Conservation (phyloP, 2,329 filamentous ascomycete species). For the Colletotrichum nymphaeae region DNA sequence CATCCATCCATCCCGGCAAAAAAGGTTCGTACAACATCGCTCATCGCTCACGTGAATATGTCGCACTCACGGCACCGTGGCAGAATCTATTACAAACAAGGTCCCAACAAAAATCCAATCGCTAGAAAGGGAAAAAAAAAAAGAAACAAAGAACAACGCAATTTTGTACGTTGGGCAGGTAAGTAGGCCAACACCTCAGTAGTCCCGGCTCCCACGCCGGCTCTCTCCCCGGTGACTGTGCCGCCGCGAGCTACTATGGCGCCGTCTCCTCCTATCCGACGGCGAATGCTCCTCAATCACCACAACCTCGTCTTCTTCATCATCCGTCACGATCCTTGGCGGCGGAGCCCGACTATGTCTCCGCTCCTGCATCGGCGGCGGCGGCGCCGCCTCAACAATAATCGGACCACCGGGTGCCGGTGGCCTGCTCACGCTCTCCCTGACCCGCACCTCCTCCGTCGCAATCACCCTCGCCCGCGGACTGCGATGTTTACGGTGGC, state of each 20-base stretch:
- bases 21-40: slow-evolving; percentile 5
- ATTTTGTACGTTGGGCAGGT: neutral
- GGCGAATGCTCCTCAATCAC: slow-evolving; percentile 50
- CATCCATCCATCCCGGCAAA: neutral
- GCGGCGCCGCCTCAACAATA: slow-evolving; percentile 43
- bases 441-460: slow-evolving; percentile 44
- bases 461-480: slow-evolving; percentile 39
- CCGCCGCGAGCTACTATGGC: slow-evolving; percentile 37
- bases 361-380: slow-evolving; percentile 35
- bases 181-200: slow-evolving; percentile 3
- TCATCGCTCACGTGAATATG: neutral
- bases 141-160: neutral
- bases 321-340: slow-evolving; percentile 43
- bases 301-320: slow-evolving; percentile 45
- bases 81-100: neutral
- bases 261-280: slow-evolving; percentile 41
- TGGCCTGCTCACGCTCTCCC: slow-evolving; percentile 34
- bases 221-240: slow-evolving; percentile 28
- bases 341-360: slow-evolving; percentile 38
- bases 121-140: neutral
- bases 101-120: neutral
- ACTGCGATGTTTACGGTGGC: slow-evolving; percentile 27
- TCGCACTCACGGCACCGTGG: neutral
- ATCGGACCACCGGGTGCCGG: slow-evolving; percentile 28
- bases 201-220: slow-evolving; percentile 28